Conservation (phyloP, 306 rosid genomes). For the Lotus japonicus region DNA sequence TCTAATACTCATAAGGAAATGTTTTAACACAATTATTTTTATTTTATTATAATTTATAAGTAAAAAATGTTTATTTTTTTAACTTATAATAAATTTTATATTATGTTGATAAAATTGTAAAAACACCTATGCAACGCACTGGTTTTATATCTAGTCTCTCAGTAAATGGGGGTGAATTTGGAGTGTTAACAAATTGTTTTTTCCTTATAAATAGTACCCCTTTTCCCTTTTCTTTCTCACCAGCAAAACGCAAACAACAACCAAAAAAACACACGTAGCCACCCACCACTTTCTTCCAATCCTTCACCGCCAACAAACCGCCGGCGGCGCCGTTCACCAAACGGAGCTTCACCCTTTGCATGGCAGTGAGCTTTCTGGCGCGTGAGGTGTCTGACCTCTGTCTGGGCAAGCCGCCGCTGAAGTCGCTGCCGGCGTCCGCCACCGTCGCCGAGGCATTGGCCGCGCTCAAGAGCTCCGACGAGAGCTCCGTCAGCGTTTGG, state of each 20-base stretch:
- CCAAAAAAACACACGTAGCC: neutral
- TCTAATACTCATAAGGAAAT: too few species aligned
- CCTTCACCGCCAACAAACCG: neutral
- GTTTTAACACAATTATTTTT: too few species aligned
- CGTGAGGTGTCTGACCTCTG: conserved; percentile 92
- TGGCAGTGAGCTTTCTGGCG: conserved; percentile 83
- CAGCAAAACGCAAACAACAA: neutral
- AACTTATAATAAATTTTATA: too few species aligned
- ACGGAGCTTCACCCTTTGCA: conserved; percentile 37
- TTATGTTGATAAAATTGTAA: too few species aligned
- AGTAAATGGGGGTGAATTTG: too few species aligned
- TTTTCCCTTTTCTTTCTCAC: too few species aligned
- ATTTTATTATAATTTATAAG: too few species aligned
- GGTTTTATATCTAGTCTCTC: too few species aligned
- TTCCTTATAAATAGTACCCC: neutral
- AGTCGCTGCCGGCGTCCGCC: conserved; percentile 54
- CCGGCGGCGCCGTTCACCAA: neutral
- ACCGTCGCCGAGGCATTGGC: conserved; percentile 69
- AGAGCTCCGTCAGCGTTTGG: conserved; percentile 77
- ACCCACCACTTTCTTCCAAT: neutral
- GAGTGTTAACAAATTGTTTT: too few species aligned
- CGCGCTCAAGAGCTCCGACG: conserved; percentile 54
- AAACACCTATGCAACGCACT: too few species aligned
- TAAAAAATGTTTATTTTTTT: too few species aligned
- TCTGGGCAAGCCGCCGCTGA: conserved; percentile 94